Conservation (phyloP, 139 green algal species). For the Picochlorum sp. region DNA sequence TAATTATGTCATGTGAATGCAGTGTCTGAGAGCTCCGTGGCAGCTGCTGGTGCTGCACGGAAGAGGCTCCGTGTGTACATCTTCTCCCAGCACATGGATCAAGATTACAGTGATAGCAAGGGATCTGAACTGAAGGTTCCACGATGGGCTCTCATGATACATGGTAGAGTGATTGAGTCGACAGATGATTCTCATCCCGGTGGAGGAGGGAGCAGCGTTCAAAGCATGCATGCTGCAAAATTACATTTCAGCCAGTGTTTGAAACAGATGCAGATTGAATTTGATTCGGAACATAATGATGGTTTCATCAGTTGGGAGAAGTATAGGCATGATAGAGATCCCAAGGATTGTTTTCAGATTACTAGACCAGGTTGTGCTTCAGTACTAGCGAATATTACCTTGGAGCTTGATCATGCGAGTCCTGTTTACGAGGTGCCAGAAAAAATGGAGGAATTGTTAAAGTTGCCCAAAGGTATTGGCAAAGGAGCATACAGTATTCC, state of each 20-base stretch:
- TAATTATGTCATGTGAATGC: no score
- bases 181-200: not conserved
- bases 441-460: conserved; percentile 5
- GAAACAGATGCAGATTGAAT: conserved; percentile 7
- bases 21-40: conserved; percentile 3
- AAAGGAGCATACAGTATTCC: not conserved
- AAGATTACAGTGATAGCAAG: not conserved
- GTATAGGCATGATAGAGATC: conserved; percentile 10
- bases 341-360: conserved; percentile 8
- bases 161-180: not conserved
- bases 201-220: not conserved
- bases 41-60: not conserved
- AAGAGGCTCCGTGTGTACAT: conserved; percentile 54
- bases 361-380: not conserved
- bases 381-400: not conserved
- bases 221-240: not conserved
- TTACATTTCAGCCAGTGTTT: conserved; percentile 17
- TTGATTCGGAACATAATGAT: not conserved
- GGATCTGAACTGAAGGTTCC: not conserved
- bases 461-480: not conserved
- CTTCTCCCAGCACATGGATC: conserved; percentile 31
- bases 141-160: not conserved
- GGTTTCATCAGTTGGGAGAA: conserved; percentile 14
- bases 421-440: conserved; percentile 7
- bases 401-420: conserved; percentile 22